phyloP scores from a whole-genome alignment of 148 eudicot genomes.

The Heliamphora exappendiculata region DNA sequence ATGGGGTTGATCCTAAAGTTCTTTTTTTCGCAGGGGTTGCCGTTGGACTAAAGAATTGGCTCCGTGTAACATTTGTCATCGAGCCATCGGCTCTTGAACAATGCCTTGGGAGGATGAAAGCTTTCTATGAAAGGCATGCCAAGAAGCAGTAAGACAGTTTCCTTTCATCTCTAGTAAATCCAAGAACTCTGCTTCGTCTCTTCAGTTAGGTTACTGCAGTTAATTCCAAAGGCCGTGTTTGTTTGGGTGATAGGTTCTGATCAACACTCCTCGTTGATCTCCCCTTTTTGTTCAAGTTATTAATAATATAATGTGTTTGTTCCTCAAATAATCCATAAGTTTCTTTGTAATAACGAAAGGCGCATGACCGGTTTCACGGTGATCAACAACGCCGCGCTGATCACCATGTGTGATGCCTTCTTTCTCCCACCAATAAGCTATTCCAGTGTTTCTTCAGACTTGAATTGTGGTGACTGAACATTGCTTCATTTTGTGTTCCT shows the following conservation, averaged over 20 bases:
- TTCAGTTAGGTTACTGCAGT: neutral
- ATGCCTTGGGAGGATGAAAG: slow-evolving; percentile 52
- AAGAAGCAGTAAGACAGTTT: slow-evolving; percentile 18
- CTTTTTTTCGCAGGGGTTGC: slow-evolving; percentile 28
- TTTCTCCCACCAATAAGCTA: too few relatives aligned
- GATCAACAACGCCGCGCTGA: neutral
- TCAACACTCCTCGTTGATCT: slow-evolving; percentile 16
- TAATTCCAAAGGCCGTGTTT: neutral
- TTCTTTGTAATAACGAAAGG: neutral
- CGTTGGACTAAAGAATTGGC: slow-evolving; percentile 55
- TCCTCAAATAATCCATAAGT: neutral
- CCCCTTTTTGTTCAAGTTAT: neutral
- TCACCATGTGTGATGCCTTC: slow-evolving; percentile 1
- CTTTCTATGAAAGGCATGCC: slow-evolving; percentile 43
- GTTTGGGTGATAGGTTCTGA: neutral
- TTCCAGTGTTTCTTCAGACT: neutral
- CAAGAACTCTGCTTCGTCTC: neutral
- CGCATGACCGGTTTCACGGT: neutral
- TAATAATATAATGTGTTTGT: neutral
- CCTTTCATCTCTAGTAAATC: neutral
- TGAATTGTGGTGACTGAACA: neutral
- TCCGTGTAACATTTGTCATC: slow-evolving; percentile 52
- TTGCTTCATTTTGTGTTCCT: neutral
- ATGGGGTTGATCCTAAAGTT: neutral
- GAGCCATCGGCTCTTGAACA: slow-evolving; percentile 46